phyloP scores from a whole-genome alignment of 2,329 filamentous ascomycete genomes.

The Fusarium phyllophilum region DNA sequence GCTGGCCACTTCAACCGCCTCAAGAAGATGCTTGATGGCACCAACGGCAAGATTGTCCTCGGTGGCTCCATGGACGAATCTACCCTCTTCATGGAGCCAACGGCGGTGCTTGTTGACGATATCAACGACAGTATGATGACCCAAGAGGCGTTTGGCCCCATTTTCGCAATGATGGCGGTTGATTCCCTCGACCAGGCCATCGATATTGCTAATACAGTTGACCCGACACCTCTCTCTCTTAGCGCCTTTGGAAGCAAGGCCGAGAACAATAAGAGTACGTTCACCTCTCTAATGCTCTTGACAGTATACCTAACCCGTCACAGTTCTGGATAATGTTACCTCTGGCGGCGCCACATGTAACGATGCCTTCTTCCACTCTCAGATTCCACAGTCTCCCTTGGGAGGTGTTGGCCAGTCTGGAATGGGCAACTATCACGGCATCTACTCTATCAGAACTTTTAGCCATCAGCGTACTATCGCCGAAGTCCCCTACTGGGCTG shows the following conservation, averaged over 20 bases:
- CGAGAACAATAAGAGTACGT: conserved; percentile 78
- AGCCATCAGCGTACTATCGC: conserved; percentile 53
- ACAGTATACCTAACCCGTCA: conserved; percentile 42
- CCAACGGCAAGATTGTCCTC: conserved; percentile 83
- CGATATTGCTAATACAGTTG: conserved; percentile 79
- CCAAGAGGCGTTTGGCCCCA: conserved; percentile 93
- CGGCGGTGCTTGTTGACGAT: conserved; percentile 84
- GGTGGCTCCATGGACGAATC: conserved; percentile 85
- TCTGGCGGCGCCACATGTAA: conserved; percentile 64
- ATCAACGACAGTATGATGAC: conserved; percentile 77
- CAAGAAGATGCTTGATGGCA: conserved; percentile 90
- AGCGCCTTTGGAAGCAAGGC: conserved; percentile 86
- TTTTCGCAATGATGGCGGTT: conserved; percentile 84
- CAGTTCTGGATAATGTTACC: conserved; percentile 52
- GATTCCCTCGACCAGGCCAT: conserved; percentile 88
- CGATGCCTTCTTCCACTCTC: conserved; percentile 57
- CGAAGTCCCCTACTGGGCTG: conserved; percentile 51
- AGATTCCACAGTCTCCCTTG: conserved; percentile 55
- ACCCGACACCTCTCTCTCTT: conserved; percentile 84
- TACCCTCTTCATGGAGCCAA: conserved; percentile 88
- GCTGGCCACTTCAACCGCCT: conserved; percentile 80
- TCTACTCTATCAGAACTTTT: conserved; percentile 58
- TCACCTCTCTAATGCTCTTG: neutral
- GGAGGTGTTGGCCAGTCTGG: conserved; percentile 62
- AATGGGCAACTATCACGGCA: conserved; percentile 60